Conservation (phyloP, 352 stramenopile genomes). For the Saprolegnia diclina region DNA sequence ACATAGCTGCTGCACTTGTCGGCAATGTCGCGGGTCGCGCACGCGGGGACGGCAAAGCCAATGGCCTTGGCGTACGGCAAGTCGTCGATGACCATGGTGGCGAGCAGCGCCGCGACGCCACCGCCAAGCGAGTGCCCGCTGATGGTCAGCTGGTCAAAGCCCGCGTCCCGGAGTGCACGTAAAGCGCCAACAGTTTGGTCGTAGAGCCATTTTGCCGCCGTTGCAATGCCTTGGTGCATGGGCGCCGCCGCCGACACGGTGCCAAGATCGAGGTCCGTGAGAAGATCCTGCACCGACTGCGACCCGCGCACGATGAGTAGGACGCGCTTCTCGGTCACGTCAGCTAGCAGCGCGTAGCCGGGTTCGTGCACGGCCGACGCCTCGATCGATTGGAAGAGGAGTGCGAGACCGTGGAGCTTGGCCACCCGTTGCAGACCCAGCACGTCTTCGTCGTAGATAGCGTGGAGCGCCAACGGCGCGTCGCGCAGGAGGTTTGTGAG, state of each 20-base stretch:
- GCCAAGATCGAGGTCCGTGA: conserved; percentile 85
- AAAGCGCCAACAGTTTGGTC: no score
- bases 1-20: conserved; percentile 87
- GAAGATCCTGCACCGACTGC: conserved; percentile 78
- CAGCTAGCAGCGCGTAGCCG: conserved; percentile 76
- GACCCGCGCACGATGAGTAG: conserved; percentile 75
- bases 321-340: conserved; percentile 73
- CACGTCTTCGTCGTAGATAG: conserved; percentile 78
- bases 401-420: conserved; percentile 61
- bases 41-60: conserved; percentile 77
- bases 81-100: conserved; percentile 81
- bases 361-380: conserved; percentile 72
- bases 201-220: no score
- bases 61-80: conserved; percentile 76
- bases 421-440: conserved; percentile 82
- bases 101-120: conserved; percentile 68
- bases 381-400: no score
- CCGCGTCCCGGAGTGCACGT: conserved; percentile 76
- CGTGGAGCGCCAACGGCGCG: conserved; percentile 68
- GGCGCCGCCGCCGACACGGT: conserved; percentile 61
- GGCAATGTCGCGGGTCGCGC: conserved; percentile 72
- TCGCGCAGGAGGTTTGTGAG: conserved; percentile 65
- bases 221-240: conserved; percentile 80
- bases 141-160: conserved; percentile 76
- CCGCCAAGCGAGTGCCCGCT: conserved; percentile 74